A percentile compares a stretch with the other conserved stretches of the same genome.
Conservation (phyloP, 257 asterid genomes). For the Verbena officinalis region DNA sequence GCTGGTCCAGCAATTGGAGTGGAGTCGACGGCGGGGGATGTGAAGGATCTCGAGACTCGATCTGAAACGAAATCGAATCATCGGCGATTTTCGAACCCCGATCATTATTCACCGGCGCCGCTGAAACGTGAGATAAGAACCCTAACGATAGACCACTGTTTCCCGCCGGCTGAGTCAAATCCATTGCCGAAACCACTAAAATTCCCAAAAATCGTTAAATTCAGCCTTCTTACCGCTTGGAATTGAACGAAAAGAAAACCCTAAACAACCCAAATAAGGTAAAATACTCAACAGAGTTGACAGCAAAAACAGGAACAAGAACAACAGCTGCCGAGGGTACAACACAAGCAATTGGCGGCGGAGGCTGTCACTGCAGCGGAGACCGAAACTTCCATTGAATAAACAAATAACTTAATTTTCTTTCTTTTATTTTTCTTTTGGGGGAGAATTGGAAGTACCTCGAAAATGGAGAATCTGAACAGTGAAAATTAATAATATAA, state of each 20-base stretch:
- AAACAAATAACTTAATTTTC: background rate
- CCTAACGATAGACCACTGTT: conserved; percentile 53
- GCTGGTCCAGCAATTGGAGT: conserved; percentile 68
- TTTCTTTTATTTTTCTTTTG: too few relatives aligned
- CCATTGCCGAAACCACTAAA: conserved; percentile 40
- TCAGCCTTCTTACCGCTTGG: background rate
- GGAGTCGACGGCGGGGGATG: conserved; percentile 49
- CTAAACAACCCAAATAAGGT: background rate
- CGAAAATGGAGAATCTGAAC: background rate
- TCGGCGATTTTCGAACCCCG: conserved; percentile 40
- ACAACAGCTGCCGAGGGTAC: conserved; percentile 24
- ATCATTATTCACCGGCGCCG: conserved; percentile 21
- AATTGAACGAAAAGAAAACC: conserved; percentile 4
- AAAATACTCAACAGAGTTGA: conserved; percentile 24
- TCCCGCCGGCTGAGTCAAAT: conserved; percentile 55
- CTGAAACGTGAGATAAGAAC: conserved; percentile 49
- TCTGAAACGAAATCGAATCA: conserved; percentile 57
- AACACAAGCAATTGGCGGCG: conserved; percentile 15
- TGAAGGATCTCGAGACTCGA: conserved; percentile 48
- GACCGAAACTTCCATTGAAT: conserved; percentile 33
- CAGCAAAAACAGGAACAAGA: conserved; percentile 27
- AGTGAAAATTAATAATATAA: background rate
- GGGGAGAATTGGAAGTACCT: background rate
- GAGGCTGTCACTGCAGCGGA: conserved; percentile 12
- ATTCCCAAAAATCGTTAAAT: background rate